phyloP scores from a whole-genome alignment of 2,329 filamentous ascomycete species.

The Neocatenulostroma microsporum region DNA sequence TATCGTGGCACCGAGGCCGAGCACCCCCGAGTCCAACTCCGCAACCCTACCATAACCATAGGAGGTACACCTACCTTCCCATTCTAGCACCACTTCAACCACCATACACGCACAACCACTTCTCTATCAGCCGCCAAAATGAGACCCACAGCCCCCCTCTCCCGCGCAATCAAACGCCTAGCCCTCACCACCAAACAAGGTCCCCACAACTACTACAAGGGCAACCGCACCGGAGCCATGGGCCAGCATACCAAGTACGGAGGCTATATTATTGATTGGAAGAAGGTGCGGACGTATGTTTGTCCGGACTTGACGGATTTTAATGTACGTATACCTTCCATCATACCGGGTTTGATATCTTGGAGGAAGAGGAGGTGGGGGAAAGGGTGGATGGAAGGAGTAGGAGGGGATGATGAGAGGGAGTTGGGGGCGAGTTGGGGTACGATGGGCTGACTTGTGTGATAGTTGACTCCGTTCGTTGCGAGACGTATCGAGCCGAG shows the following conservation, averaged over 20 bases:
- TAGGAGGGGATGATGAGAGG: constrained; percentile 7
- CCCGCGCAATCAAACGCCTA: constrained; percentile 63
- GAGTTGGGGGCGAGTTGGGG: no score
- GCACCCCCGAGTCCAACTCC: not conserved
- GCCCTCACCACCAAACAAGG: constrained; percentile 87
- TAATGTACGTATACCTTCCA: constrained; percentile 47
- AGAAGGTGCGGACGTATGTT: constrained; percentile 84
- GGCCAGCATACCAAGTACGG: constrained; percentile 77
- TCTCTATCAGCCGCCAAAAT: constrained; percentile 17
- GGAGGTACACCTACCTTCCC: not conserved
- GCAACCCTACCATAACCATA: not conserved
- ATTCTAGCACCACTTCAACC: no score
- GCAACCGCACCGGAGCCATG: constrained; percentile 80
- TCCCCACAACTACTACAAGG: constrained; percentile 94
- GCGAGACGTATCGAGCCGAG: constrained; percentile 50
- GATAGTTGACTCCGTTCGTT: constrained; percentile 72
- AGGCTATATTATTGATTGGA: constrained; percentile 74
- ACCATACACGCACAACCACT: not conserved
- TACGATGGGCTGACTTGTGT: no score
- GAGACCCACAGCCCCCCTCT: constrained; percentile 61
- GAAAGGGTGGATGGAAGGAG: not conserved
- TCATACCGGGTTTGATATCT: not conserved
- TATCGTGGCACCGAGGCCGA: not conserved
- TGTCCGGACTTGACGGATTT: constrained; percentile 65
- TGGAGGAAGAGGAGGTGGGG: not conserved